Evolutionary conservation across 139 green algal genomes (phyloP).

Genomic region (Monoraphidium neglectum): DNA sequence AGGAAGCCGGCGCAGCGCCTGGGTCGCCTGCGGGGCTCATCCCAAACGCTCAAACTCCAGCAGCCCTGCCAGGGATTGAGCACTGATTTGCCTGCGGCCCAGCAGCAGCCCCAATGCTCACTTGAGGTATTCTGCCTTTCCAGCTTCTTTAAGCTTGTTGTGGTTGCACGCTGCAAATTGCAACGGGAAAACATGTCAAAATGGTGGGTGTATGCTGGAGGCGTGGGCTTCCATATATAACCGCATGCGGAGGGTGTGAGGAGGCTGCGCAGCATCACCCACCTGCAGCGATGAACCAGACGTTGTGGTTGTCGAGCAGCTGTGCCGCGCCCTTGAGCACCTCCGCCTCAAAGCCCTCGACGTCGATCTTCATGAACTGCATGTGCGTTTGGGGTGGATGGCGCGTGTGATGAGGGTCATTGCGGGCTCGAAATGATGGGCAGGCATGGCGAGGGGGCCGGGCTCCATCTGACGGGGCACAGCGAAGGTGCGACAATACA

Average conservation of each 20-base stretch:
- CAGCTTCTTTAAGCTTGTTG: neutral
- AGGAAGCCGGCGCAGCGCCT: neutral
- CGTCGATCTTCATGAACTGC: conserved; percentile 39
- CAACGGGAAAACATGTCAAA: conserved; percentile 1
- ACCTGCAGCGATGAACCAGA: conserved; percentile 4
- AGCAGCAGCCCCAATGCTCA: neutral
- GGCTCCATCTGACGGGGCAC: too few relatives aligned
- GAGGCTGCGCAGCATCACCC: neutral
- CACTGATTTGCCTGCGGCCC: neutral
- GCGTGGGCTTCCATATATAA: neutral
- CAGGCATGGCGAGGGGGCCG: too few relatives aligned
- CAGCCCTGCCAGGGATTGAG: neutral
- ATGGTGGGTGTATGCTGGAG: neutral
- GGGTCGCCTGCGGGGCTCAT: neutral
- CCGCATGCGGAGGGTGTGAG: neutral
- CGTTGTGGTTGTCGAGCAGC: conserved; percentile 16
- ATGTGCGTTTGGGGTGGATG: neutral
- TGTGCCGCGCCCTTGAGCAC: conserved; percentile 27
- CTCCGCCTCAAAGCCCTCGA: conserved; percentile 31
- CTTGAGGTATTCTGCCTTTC: conserved; percentile 6
- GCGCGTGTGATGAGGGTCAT: neutral
- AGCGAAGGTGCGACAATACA: too few relatives aligned
- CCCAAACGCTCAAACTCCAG: neutral
- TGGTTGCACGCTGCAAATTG: conserved; percentile 16
- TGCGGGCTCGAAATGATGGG: neutral